Evolutionary conservation across 139 green algal species (phyloP).

Genomic region (Chlorella sp.): DNA sequence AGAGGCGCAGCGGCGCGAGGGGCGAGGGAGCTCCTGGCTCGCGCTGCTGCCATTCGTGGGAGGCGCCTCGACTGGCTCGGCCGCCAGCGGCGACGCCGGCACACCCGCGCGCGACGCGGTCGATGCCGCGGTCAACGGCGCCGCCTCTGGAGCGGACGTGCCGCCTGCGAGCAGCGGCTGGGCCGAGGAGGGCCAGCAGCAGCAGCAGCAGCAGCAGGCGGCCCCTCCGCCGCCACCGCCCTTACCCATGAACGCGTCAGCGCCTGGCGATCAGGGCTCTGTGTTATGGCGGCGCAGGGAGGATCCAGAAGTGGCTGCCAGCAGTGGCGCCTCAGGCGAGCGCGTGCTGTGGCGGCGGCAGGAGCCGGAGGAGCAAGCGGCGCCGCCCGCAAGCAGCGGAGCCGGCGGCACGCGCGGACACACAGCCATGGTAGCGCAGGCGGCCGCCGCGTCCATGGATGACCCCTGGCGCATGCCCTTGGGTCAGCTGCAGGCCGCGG

Average conservation of each 20-base stretch:
- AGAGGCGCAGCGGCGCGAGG: too few species aligned
- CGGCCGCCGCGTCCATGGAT: background rate
- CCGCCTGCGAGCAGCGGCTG: background rate
- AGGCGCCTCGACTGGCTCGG: too few species aligned
- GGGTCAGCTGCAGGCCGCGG: conserved; percentile 1
- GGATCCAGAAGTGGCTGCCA: background rate
- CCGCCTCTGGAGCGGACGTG: too few species aligned
- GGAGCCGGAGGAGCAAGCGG: background rate
- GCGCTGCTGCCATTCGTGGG: too few species aligned
- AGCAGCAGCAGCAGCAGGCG: conserved; percentile 3
- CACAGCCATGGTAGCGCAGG: background rate
- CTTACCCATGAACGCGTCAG: background rate
- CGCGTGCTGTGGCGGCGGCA: conserved; percentile 13
- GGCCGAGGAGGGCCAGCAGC: background rate
- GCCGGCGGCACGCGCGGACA: background rate
- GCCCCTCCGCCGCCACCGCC: background rate
- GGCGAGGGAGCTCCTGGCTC: too few species aligned
- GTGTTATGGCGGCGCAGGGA: conserved; percentile 4
- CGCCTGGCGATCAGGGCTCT: background rate
- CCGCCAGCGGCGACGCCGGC: too few species aligned
- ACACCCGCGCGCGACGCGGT: too few species aligned
- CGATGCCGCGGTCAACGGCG: too few species aligned
- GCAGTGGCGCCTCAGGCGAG: background rate
- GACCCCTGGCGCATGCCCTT: conserved; percentile 17
- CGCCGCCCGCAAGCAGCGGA: background rate